Conservation (phyloP, 164 flowering plant genomes). For the Stephania cephalantha region DNA sequence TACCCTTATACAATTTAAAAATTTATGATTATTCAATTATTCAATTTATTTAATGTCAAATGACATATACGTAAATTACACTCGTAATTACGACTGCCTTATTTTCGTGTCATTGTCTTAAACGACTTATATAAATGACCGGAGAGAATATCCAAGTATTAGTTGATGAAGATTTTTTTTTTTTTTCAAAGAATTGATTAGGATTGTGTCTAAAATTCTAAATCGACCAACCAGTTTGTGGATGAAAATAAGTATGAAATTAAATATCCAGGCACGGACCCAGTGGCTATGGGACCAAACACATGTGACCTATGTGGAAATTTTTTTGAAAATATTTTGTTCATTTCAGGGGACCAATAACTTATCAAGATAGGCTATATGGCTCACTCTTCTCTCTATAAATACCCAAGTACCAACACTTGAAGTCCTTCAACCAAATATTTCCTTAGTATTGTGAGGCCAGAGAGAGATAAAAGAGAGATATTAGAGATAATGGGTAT, state of each 20-base stretch:
- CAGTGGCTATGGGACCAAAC: not conserved
- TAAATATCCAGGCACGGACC: not conserved
- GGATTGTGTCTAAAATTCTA: not conserved
- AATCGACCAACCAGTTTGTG: not conserved
- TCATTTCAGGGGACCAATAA: not conserved
- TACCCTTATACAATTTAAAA: no score
- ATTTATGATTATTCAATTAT: no score
- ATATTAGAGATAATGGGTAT: slow-evolving; percentile 9
- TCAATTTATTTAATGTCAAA: no score
- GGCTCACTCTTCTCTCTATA: not conserved
- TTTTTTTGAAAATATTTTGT: not conserved
- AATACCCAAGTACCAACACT: not conserved
- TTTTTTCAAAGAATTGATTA: not conserved
- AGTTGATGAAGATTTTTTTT: not conserved
- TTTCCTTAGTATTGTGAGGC: not conserved
- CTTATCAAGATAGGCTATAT: not conserved
- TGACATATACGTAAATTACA: no score
- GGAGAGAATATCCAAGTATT: no score
- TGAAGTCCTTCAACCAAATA: not conserved
- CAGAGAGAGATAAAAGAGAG: not conserved
- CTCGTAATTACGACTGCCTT: no score
- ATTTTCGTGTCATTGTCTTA: no score
- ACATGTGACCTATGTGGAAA: not conserved
- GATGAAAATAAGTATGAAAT: not conserved
- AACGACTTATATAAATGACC: no score